Base-by-base conservation (phyloP, 2,329 filamentous ascomycete genomes). In the Xylaria sp. region DNA sequence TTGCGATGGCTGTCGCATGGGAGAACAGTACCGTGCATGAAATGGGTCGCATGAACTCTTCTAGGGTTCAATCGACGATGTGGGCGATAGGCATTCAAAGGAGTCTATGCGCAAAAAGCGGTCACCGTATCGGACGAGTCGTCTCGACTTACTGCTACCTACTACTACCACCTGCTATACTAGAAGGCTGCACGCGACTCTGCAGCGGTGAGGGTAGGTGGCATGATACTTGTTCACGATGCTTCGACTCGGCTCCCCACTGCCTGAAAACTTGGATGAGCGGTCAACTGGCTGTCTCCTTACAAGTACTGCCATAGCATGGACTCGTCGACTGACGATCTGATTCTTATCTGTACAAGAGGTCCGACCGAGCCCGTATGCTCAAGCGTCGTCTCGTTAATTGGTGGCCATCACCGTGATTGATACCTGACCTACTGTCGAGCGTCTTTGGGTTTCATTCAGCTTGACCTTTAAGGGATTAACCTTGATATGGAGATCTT, bases 1-100 rank as follows among this genome's bases (percentile, higher is more conserved):
- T 50, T 32, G 62, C 8, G 16, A 47, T 58, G 55, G 58, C 44
- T 60, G 48, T 32, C 48, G 67, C 67, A 67, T 63, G 57, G 47
- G 37, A 23, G 50, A 63, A 59, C 23, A 66, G 66, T 67, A 66
- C 69, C 69, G 60, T 71, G 66, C 69, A 69, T 69, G 27, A 29
- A 50, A 65, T 63, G 47, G 63, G 60, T 59, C 60, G 66, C 69
- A 69, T 69, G 63, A 63, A 66, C 63, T 13, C 57, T 58, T 59
- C 63, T 29, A 55, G 55, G 55, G 51, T 50, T 42, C 27, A 23
- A 32, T 53, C 48, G 23, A 61, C 57, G 40, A 60, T n/a, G 35
- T 62, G 37, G 35, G 42, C 18, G 62, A 60, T 37, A 48, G 54
- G 50, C 32, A 16, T 51, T 47, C 62, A 29, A 10, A 51, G 47